These are phyloP conservation scores for Clonostachys rosea DNA, from an alignment of 2,329 filamentous ascomycete genomes.

Conservation along the genomic window DNA sequence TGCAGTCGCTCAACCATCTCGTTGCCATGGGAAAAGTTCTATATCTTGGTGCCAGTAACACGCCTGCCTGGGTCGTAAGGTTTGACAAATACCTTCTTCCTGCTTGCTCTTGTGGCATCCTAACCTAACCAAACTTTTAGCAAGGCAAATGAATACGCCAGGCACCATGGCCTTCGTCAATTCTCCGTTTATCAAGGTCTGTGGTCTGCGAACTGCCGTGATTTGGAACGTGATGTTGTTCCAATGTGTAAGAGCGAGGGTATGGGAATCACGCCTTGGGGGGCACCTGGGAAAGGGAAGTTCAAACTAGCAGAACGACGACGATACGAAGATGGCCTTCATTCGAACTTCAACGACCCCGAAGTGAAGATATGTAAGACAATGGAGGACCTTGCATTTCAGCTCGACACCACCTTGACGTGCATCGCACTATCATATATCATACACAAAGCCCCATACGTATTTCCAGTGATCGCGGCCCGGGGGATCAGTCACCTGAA, in stretches of 20 bases:
- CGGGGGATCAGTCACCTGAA: conserved; percentile 66
- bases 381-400: conserved; percentile 43
- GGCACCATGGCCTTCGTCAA: conserved; percentile 62
- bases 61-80: conserved; percentile 64
- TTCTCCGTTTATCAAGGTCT: conserved; percentile 51
- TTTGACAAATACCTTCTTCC: conserved; percentile 6
- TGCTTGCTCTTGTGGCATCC: not conserved
- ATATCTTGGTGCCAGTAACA: conserved; percentile 64
- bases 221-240: conserved; percentile 36
- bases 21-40: conserved; percentile 56
- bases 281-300: conserved; percentile 43
- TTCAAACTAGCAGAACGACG: conserved; percentile 34
- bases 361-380: conserved; percentile 45
- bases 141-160: conserved; percentile 65
- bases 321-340: conserved; percentile 25
- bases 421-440: conserved; percentile 66
- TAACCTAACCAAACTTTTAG: conserved; percentile 13
- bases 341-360: conserved; percentile 35
- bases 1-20: conserved; percentile 62
- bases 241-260: conserved; percentile 35
- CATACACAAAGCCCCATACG: conserved; percentile 65
- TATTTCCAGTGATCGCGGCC: conserved; percentile 65
- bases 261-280: conserved; percentile 56
- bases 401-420: conserved; percentile 35
- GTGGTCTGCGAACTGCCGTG: conserved; percentile 31